Evolutionary conservation across 306 rosid species (phyloP), one percentile per base, ranked within the genome.

Genomic region (Gillenia trifoliata): DNA sequence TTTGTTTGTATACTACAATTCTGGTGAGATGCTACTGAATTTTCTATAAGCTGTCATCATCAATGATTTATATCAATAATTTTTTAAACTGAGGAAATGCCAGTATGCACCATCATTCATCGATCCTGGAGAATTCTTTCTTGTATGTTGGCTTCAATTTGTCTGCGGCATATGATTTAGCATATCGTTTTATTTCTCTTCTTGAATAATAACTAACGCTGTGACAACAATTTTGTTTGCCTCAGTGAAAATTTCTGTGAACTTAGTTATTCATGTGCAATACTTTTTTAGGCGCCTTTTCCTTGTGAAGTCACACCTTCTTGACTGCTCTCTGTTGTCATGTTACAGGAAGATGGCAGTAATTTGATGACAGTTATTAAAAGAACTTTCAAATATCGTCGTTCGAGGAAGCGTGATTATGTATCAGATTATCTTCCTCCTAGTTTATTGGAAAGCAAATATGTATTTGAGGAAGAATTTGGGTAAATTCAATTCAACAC

Each of bases 261-360:
- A 31, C 23, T 19, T 8, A n/a, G n/a, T n/a, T n/a, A n/a, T n/a
- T n/a, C n/a, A n/a, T 41, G 57, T 26, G 19, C 55, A 12, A 13
- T 16, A 3, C n/a, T 31, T 31, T 25, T 34, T 49, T 23, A 38
- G 38, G 52, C 20, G 16, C 41, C 30, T 62, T 19, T 68, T 30
- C 16, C 66, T 57, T 68, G 57, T 22, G 8, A 40, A 54, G n/a
- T 11, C 10, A 71, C 20, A 56, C 59, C 26, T 47, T 23, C 63
- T 60, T 34, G 57, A 66, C 66, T 30, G 1, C 57, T 55, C n/a
- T n/a, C n/a, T n/a, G n/a, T 22, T 77, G 25, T 74, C 85, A 50
- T 82, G 70, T 76, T 82, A 70, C 84, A 93, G 98, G 98, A 93
- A 85, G 96, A 91, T 83, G 89, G 91, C 61, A 71, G 88, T 83